Evolutionary conservation across 805 yeast genomes (phyloP).

Genomic region (Ogataea pignaliae): DNA sequence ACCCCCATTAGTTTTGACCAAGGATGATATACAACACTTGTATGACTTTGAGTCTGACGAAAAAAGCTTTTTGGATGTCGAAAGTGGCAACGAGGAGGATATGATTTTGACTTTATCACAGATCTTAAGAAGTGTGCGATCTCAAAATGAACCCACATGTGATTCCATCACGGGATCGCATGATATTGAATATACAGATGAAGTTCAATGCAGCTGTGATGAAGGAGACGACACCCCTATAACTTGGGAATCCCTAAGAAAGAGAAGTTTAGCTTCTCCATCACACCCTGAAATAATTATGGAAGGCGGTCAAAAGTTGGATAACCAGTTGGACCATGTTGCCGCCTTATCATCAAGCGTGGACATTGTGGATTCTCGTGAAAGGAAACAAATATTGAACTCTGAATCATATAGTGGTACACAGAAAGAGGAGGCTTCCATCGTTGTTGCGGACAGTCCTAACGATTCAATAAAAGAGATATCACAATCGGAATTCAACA

Average conservation of each 20-base stretch:
- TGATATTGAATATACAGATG: neutral
- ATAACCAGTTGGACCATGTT: no score
- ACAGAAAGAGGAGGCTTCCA: neutral
- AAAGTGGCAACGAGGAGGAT: slow-evolving; percentile 8
- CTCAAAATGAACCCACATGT: neutral
- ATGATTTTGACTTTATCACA: slow-evolving; percentile 17
- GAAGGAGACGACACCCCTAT: neutral
- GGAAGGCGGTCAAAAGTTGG: no score
- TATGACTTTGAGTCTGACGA: slow-evolving; percentile 15
- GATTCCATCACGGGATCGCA: neutral
- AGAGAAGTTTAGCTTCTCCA: neutral
- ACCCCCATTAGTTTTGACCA: slow-evolving; percentile 14
- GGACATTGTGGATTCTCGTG: neutral
- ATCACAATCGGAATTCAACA: slow-evolving; percentile 1
- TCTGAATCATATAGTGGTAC: neutral
- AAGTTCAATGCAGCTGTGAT: neutral
- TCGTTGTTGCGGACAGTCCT: no score
- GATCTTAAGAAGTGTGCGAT: slow-evolving; percentile 2
- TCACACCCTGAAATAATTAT: no score
- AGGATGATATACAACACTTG: slow-evolving; percentile 14
- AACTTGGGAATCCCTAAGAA: neutral
- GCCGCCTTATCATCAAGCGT: neutral
- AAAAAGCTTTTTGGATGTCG: slow-evolving; percentile 14
- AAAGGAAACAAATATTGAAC: neutral
- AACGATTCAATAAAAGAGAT: neutral